Base-by-base conservation (phyloP, 208 protist genomes). In the Entamoeba moshkovskii region DNA sequence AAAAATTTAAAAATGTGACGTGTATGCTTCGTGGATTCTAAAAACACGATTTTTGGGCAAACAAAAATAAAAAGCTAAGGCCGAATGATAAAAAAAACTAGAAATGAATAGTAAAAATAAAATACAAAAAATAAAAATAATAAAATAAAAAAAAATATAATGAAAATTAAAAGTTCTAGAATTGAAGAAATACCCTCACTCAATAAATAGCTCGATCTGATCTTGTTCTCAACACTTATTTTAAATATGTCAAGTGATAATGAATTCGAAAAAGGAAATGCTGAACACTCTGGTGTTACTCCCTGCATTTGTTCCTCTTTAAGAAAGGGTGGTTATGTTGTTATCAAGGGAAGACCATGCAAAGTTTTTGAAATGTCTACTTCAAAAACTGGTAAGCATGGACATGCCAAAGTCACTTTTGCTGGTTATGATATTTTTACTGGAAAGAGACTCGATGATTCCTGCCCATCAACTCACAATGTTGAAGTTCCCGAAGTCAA, bases 361-460 rank as follows among this genome's bases (percentile, higher is more conserved):
- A 96, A 95, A 59, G 46, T 96, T 29, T 29, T 44, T 73, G 66
- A 94, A 15, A 73, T 91, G 52, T 91, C 52, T 15, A 45, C 46
- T 33, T 95, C 93, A 1, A 96, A 96, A 59, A 95, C 95, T 42
- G 95, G 95, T n/a, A 96, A 96, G 93, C 95, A 96, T 46, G 95
- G 95, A 93, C 94, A 95, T 42, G 95, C 95, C n/a, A 96, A 95
- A 47, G 52, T 29, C 45, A 93, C 29, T 8, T 91, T 94, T 44
- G 59, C 46, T 45, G 93, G 73, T 46, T 52, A 92, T 59, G 94
- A 96, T 52, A 96, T 96, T 92, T 96, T 96, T 52, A 94, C 73
- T 45, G 93, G 93, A 44, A 92, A 91, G 22, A 96, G 95, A 73
- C 49, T 66, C 45, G 95, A 96, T 73, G 93, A 94, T 45, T 42